Percentiles rank a stretch among this genome's conserved stretches.
Conservation (phyloP, 345 rosid species). For the Trapa incisa region DNA sequence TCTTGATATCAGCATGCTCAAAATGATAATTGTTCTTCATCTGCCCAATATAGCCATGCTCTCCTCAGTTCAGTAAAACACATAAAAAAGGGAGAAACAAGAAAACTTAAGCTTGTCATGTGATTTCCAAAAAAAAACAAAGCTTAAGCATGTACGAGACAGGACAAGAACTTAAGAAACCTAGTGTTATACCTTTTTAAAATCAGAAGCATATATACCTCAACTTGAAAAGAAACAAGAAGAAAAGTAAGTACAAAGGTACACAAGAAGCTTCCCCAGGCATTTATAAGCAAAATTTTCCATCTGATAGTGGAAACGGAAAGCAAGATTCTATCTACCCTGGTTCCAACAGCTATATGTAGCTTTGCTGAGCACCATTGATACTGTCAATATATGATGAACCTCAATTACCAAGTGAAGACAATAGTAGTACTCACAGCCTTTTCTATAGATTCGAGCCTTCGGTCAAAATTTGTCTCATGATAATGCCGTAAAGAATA, state of each 20-base stretch:
- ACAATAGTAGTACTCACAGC: constrained; percentile 37
- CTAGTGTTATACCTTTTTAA: neutral
- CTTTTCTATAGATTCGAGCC: constrained; percentile 58
- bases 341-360: neutral
- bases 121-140: too few relatives aligned
- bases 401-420: neutral
- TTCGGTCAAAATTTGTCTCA: constrained; percentile 42
- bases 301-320: neutral
- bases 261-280: neutral
- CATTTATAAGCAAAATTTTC: neutral
- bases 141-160: neutral
- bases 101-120: neutral
- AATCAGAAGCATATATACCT: neutral
- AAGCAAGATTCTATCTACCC: neutral
- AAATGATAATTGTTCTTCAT: constrained; percentile 42
- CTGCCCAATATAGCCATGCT: constrained; percentile 23
- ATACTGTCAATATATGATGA: neutral
- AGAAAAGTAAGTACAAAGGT: neutral
- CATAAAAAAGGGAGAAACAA: neutral
- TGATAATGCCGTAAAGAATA: constrained; percentile 48
- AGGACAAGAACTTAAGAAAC: neutral
- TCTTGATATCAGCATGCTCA: constrained; percentile 59
- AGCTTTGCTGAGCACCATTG: neutral
- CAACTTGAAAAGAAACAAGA: neutral
- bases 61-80: neutral